A percentile compares a stretch with the other conserved stretches of the same genome.
phyloP scores from a whole-genome alignment of 2,329 filamentous ascomycete genomes.

The Phialophora expanda region DNA sequence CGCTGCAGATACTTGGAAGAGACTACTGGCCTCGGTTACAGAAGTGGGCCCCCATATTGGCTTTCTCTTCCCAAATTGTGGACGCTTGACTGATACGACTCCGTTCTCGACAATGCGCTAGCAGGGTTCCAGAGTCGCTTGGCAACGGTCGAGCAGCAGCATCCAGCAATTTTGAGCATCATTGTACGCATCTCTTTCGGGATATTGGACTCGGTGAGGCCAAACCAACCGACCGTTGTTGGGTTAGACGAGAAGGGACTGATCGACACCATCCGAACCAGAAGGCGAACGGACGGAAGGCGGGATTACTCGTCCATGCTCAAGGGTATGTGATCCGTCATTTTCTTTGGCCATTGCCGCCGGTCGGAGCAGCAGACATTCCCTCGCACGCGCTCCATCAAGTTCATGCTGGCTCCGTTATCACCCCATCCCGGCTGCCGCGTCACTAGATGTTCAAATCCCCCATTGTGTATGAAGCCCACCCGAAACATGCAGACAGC shows the following conservation, averaged over 20 bases:
- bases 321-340: slow-evolving; percentile 10
- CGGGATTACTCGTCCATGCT: background rate
- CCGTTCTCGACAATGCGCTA: slow-evolving; percentile 36
- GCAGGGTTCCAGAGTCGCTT: slow-evolving; percentile 37
- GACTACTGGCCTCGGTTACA: slow-evolving; percentile 24
- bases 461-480: slow-evolving; percentile 1
- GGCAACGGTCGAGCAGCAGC: slow-evolving; percentile 37
- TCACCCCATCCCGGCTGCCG: slow-evolving; percentile 2
- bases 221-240: background rate
- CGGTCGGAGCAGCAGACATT: background rate
- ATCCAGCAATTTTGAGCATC: slow-evolving; percentile 1
- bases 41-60: slow-evolving; percentile 2
- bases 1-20: slow-evolving; percentile 9
- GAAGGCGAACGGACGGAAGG: slow-evolving; percentile 5
- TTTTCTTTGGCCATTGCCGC: background rate
- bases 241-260: background rate
- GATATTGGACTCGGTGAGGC: slow-evolving; percentile 14
- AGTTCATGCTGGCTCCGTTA: slow-evolving; percentile 4
- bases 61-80: slow-evolving; percentile 19
- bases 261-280: background rate
- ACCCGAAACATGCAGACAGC: background rate
- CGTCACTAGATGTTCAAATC: slow-evolving; percentile 1
- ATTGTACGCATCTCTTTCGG: slow-evolving; percentile 11
- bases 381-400: background rate
- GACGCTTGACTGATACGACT: slow-evolving; percentile 27